phyloP scores from a whole-genome alignment of 192 early-diverging fungal genomes.

The Polychytrium aggregatum region DNA sequence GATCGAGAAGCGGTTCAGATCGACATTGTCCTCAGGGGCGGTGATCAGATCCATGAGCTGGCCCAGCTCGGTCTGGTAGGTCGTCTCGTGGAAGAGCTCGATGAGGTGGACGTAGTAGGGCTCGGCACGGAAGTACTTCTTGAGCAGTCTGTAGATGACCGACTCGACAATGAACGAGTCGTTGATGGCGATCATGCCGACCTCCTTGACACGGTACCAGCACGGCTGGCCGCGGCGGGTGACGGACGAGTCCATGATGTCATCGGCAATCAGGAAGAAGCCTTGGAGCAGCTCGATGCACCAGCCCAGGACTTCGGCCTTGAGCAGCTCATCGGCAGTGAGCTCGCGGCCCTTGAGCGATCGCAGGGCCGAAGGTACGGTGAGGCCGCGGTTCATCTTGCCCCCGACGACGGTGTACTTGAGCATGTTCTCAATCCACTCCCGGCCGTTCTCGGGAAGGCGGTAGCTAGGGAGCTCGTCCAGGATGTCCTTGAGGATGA shows the following conservation, averaged over 20 bases:
- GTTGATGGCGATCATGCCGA: conserved; percentile 69
- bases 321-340: conserved; percentile 68
- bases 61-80: conserved; percentile 95
- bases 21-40: conserved; percentile 92
- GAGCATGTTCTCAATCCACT: conserved; percentile 39
- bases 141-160: conserved; percentile 84
- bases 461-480: conserved; percentile 53
- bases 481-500: conserved; percentile 63
- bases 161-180: conserved; percentile 90
- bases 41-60: conserved; percentile 96
- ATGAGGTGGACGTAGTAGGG: conserved; percentile 83
- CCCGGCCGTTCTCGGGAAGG: conserved; percentile 49
- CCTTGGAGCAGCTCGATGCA: conserved; percentile 95
- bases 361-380: conserved; percentile 79
- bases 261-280: conserved; percentile 95
- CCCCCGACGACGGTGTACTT: conserved; percentile 53
- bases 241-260: conserved; percentile 95
- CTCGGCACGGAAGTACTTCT: conserved; percentile 82
- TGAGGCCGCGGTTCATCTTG: conserved; percentile 97
- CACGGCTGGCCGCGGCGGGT: conserved; percentile 95
- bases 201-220: conserved; percentile 86
- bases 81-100: conserved; percentile 90
- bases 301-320: conserved; percentile 90
- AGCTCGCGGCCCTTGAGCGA: conserved; percentile 66
- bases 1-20: conserved; percentile 83